Conservation (phyloP, 2,329 filamentous ascomycete species). For the Ophioceras dolichostomum region DNA sequence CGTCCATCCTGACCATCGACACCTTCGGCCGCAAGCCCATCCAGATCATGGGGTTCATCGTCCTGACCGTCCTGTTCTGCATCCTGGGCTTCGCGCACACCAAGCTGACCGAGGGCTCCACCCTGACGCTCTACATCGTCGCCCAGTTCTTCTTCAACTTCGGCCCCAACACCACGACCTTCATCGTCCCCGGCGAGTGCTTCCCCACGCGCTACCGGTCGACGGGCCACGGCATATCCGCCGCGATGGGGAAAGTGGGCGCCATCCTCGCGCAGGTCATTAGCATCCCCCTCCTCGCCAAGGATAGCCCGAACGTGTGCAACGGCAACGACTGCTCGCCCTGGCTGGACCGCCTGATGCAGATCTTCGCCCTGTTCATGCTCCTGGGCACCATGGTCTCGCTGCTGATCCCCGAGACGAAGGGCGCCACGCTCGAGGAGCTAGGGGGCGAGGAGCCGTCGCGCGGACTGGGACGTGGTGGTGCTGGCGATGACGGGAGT, state of each 20-base stretch:
- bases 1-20: constrained; percentile 61
- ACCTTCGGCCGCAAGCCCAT: constrained; percentile 67
- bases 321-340: constrained; percentile 34
- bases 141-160: constrained; percentile 58
- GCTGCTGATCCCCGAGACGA: constrained; percentile 67
- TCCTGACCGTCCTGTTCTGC: constrained; percentile 50
- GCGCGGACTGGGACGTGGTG: constrained; percentile 39
- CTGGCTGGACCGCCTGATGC: constrained; percentile 62
- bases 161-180: constrained; percentile 54
- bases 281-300: constrained; percentile 48
- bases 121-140: constrained; percentile 50
- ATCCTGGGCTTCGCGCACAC: constrained; percentile 40
- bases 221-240: constrained; percentile 52
- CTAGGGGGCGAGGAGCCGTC: constrained; percentile 55
- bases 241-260: constrained; percentile 55
- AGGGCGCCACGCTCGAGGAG: constrained; percentile 60
- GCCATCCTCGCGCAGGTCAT: constrained; percentile 56
- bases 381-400: constrained; percentile 56
- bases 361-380: constrained; percentile 75
- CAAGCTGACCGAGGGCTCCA: constrained; percentile 27
- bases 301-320: constrained; percentile 37
- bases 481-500: constrained; percentile 16
- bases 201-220: constrained; percentile 52
- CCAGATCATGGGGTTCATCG: constrained; percentile 49
- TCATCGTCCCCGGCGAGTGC: constrained; percentile 52